phyloP scores from a whole-genome alignment of 208 protist species.

The Trypanosoma boissoni region DNA sequence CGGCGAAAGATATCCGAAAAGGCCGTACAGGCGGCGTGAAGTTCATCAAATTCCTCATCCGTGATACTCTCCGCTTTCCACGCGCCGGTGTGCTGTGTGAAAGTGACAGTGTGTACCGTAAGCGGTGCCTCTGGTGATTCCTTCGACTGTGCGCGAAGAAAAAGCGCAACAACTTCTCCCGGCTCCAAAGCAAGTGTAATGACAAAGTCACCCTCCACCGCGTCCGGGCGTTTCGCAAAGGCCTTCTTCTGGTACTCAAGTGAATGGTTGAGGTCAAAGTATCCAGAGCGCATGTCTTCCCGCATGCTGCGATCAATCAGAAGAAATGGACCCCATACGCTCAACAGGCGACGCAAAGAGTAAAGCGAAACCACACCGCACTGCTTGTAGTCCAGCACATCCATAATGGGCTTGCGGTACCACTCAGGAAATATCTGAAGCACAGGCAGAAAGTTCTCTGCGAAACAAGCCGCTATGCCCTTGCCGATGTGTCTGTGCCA shows the following conservation, averaged over 20 bases:
- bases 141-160: constrained; percentile 19
- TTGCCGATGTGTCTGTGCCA: constrained; percentile 64
- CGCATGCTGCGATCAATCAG: constrained; percentile 70
- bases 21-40: constrained; percentile 58
- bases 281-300: constrained; percentile 48
- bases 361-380: constrained; percentile 82
- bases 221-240: constrained; percentile 47
- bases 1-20: constrained; percentile 67
- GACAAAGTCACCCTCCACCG: constrained; percentile 69
- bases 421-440: constrained; percentile 57
- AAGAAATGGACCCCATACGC: constrained; percentile 80
- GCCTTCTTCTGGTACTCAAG: constrained; percentile 46
- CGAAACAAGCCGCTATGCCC: constrained; percentile 48
- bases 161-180: constrained; percentile 56
- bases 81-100: constrained; percentile 67
- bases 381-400: constrained; percentile 59
- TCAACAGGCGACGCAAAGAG: constrained; percentile 65
- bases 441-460: constrained; percentile 45
- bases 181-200: constrained; percentile 50
- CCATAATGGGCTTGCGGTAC: constrained; percentile 42
- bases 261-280: constrained; percentile 52
- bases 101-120: constrained; percentile 38
- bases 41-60: constrained; percentile 61
- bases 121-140: constrained; percentile 1
- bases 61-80: constrained; percentile 72